Conservation (phyloP, 1,139 yeast species). For the Groenewaldozyma sp. region DNA sequence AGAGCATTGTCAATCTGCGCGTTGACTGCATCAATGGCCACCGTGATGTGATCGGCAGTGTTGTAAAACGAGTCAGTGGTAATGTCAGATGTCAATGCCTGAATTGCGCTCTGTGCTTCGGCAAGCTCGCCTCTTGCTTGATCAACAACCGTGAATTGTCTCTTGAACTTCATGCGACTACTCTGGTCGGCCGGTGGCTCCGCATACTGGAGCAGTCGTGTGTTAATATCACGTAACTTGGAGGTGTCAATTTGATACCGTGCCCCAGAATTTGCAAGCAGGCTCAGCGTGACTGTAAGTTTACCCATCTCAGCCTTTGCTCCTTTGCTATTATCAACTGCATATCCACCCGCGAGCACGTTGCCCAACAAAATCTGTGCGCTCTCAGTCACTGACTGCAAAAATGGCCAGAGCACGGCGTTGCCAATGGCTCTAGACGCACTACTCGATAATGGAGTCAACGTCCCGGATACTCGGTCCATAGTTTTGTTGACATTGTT, state of each 20-base stretch:
- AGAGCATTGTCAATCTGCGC: conserved; percentile 2
- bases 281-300: background rate
- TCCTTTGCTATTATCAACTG: background rate
- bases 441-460: background rate
- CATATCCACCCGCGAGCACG: conserved; percentile 1
- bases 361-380: conserved; percentile 23
- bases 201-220: background rate
- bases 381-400: conserved; percentile 28
- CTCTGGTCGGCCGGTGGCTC: background rate
- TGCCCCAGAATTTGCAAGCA: background rate
- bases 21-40: conserved; percentile 1
- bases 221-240: background rate
- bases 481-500: background rate
- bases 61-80: background rate
- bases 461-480: background rate
- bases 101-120: background rate
- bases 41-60: background rate
- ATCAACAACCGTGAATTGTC: conserved; percentile 2
- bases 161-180: background rate
- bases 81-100: background rate
- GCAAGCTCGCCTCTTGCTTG: conserved; percentile 1
- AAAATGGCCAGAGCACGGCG: conserved; percentile 22
- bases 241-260: background rate
- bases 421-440: conserved; percentile 2
- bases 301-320: background rate